Conservation (phyloP, 192 early-diverging fungal genomes). For the Paraglomus occultum region DNA sequence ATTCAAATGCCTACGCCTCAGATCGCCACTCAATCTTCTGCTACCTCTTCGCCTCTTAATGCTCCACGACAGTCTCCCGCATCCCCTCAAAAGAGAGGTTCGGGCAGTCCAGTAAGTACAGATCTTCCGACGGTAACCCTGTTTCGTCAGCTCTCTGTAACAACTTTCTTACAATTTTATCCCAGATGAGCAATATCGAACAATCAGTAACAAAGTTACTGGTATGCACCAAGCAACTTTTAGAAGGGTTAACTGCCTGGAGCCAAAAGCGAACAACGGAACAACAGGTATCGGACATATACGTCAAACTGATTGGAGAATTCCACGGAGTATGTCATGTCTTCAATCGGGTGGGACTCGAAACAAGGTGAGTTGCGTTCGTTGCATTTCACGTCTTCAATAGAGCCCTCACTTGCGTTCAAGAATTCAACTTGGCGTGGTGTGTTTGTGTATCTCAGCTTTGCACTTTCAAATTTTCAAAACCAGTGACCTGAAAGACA, state of each 20-base stretch:
- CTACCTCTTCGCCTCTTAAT: background rate
- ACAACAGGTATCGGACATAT: conserved; percentile 48
- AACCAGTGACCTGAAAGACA: conserved; percentile 45
- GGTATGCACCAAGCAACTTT: conserved; percentile 46
- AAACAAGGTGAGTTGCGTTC: conserved; percentile 37
- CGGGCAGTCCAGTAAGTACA: conserved; percentile 18
- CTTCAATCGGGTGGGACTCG: conserved; percentile 31
- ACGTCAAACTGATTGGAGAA: conserved; percentile 42
- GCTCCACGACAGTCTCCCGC: conserved; percentile 12
- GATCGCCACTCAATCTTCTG: background rate
- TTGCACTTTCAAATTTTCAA: background rate
- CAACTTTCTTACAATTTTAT: background rate
- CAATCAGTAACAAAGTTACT: conserved; percentile 48
- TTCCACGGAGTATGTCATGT: conserved; percentile 44
- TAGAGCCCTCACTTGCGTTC: conserved; percentile 1
- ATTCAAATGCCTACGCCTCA: background rate
- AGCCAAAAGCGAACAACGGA: conserved; percentile 36
- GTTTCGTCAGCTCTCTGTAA: background rate
- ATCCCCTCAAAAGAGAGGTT: conserved; percentile 18
- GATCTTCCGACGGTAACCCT: background rate
- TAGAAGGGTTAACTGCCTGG: conserved; percentile 50
- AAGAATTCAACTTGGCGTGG: too few relatives aligned
- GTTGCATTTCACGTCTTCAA: background rate
- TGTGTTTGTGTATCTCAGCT: background rate
- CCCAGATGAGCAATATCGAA: conserved; percentile 46